Evolutionary conservation across 176 grass and related monocot genomes (phyloP), one percentile per base, ranked within the genome.

Genomic region (Zea luxurians): DNA sequence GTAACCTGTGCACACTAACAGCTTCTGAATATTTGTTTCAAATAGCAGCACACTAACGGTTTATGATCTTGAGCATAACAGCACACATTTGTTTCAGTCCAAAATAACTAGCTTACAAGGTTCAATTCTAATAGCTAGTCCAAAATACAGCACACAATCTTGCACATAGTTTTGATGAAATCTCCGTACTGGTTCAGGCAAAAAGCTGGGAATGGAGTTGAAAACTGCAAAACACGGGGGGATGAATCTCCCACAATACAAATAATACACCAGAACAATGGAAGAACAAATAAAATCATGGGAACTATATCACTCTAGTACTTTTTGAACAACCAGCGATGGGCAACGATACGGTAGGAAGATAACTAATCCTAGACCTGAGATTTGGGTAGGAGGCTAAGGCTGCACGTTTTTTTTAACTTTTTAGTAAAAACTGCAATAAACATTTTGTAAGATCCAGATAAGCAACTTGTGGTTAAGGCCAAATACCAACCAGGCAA

Each of bases 341-440:
- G 5, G 75, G 35, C n/a, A 43, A 69, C 9, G 34, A 74, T 10
- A 85, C 21, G 7, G 48, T 46, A 71, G 2, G 59, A 7, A 85
- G 1, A 77, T 4, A 13, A 36, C 17, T 35, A n/a, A 7, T 43
- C 13, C 35, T 74, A 13, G 35, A 80, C n/a, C 13, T 74, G 13
- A 80, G 43, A 16, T 36, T 18, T 67, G 3, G 52, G 63, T 42
- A 10, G 11, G 48, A 52, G 52, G 64, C 58, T n/a, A 37, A 57
- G 61, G 8, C 45, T 66, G 42, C 11, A 70, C n/a, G 37, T 6
- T 64, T 43, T 48, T 2, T 27, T 27, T 0, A 27, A 13, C 37
- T 50, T 2, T 4, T 46, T 37, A 13, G 45, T 4, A 49, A 66
- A 57, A 6, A 11, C 18, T 45, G 12, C 16, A 70, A 64, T 37